Evolutionary conservation across 2,329 filamentous ascomycete genomes (phyloP).

Genomic region (Sporothrix schenckii): DNA sequence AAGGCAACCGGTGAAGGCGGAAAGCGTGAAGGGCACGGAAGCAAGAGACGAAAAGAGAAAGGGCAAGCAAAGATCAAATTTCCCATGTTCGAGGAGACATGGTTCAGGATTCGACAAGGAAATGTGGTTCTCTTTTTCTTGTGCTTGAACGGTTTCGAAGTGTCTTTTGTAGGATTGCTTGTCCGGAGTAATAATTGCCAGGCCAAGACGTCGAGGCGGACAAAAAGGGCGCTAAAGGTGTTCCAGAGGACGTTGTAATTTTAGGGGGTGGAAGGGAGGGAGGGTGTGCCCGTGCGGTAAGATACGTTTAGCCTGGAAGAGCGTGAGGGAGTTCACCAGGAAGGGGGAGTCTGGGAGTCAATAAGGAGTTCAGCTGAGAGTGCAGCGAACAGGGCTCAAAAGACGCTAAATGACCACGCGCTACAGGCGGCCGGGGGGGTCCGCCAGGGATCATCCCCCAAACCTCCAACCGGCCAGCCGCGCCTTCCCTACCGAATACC

Average conservation of each 20-base stretch:
- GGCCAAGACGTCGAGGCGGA: not conserved
- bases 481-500: conserved; percentile 5
- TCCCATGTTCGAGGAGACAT: conserved; percentile 3
- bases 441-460: conserved; percentile 14
- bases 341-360: too few relatives aligned
- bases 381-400: not conserved
- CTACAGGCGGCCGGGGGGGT: not conserved
- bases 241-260: conserved; percentile 10
- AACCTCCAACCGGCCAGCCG: conserved; percentile 14
- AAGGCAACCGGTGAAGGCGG: conserved; percentile 13
- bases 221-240: not conserved
- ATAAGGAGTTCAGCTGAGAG: not conserved
- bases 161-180: too few relatives aligned
- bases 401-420: not conserved
- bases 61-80: not conserved
- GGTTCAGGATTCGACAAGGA: conserved; percentile 21
- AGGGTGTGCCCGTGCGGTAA: not conserved
- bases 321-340: not conserved
- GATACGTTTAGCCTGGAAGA: not conserved
- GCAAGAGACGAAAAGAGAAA: conserved; percentile 4
- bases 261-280: conserved; percentile 7
- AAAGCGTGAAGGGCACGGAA: not conserved
- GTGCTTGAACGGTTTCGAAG: too few relatives aligned
- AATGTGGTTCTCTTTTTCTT: conserved; percentile 15
- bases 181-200: too few relatives aligned